phyloP scores from a whole-genome alignment of 2,329 filamentous ascomycete species.

The Kalaharituber pfeilii region DNA sequence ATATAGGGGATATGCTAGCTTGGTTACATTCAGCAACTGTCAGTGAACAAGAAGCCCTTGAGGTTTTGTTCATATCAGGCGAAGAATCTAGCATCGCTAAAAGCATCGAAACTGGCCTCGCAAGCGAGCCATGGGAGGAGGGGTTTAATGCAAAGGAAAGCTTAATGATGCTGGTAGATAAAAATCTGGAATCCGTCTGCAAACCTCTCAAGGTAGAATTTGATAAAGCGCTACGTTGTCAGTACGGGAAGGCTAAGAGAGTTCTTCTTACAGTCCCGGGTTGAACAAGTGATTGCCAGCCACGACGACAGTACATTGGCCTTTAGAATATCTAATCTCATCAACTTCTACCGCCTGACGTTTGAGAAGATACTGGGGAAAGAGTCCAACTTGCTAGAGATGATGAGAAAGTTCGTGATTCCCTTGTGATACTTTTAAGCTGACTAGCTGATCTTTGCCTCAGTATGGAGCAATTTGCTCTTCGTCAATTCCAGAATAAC shows the following conservation, averaged over 20 bases:
- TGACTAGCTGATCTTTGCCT: conserved; percentile 12
- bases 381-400: conserved; percentile 50
- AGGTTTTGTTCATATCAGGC: conserved; percentile 78
- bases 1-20: conserved; percentile 91
- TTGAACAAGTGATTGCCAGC: conserved; percentile 80
- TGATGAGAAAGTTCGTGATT: conserved; percentile 32
- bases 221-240: neutral
- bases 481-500: conserved; percentile 65
- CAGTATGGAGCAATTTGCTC: conserved; percentile 54
- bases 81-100: conserved; percentile 55
- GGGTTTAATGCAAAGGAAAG: conserved; percentile 68
- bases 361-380: conserved; percentile 62
- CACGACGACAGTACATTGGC: conserved; percentile 78
- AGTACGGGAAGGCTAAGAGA: neutral
- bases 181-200: conserved; percentile 34
- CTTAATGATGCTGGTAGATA: conserved; percentile 69
- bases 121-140: conserved; percentile 69
- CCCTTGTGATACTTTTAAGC: neutral
- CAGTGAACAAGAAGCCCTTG: conserved; percentile 79
- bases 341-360: conserved; percentile 75
- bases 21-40: conserved; percentile 92
- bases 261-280: conserved; percentile 28
- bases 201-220: conserved; percentile 18
- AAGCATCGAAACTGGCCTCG: conserved; percentile 60
- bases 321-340: conserved; percentile 77